Evolutionary conservation across 106 monocot genomes (phyloP), one percentile per base, ranked within the genome.

Genomic region (Acorus calamus): DNA sequence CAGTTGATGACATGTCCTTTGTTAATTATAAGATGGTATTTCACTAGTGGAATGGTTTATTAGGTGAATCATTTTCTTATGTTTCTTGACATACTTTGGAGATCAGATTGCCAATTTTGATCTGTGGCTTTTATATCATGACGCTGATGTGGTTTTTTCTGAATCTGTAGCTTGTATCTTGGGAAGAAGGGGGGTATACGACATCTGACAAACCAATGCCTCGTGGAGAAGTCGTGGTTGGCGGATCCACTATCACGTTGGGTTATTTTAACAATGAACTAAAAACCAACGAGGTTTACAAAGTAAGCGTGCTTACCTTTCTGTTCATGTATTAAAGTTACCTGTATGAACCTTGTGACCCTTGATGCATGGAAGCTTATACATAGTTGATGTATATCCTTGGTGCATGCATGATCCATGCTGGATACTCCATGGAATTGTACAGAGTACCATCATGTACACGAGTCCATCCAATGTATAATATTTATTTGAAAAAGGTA

Each of bases 271-370:
- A 79, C 42, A 79, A 79, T 52, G 68, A 83, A 13, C 69, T 8
- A 7, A 83, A 83, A 54, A 83, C 83, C 1, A 78, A 73, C 7
- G 79, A 79, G 50, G 83, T 66, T 0, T 79, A 79, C 58, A 83
- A 79, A 53, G 83, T 79, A 73, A 42, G n/a, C 1, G 3, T 44
- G 3, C 41, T 51, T 58, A 13, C 8, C 4, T 49, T 7, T 4
- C 5, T 53, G 42, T 9, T 55, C n/a, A 5, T 4, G 11, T 4
- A 8, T 13, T 63, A 13, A 28, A 28, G 28, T 28, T 28, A 63
- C 50, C 28, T 28, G 4, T 50, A 63, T 49, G 6, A 14, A 50
- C 11, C 45, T 9, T 11, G 3, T 7, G 28, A 28, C 1, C 28
- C 28, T 28, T 28, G 28, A 28, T 28, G 28, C 28, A 28, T 28